Conservation (phyloP, 352 stramenopile genomes). For the Phytophthora hibernalis region DNA sequence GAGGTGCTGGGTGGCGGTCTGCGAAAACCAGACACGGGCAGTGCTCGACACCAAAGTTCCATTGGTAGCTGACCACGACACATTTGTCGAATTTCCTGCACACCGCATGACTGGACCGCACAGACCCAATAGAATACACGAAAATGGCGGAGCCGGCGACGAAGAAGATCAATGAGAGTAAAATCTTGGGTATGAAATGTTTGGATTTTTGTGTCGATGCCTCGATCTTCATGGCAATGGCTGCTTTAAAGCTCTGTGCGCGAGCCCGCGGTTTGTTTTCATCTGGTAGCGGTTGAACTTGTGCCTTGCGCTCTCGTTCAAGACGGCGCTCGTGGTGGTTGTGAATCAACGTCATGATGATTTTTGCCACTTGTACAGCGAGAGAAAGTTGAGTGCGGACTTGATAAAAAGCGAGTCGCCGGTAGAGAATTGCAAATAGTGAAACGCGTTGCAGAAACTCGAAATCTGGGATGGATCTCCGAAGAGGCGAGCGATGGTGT, state of each 20-base stretch:
- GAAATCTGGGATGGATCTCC: slow-evolving; percentile 52
- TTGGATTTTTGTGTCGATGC: slow-evolving; percentile 18
- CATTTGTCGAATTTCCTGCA: slow-evolving; percentile 47
- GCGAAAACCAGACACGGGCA: slow-evolving; percentile 56
- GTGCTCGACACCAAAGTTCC: slow-evolving; percentile 38
- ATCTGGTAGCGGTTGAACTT: slow-evolving; percentile 17
- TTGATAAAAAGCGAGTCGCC: slow-evolving; percentile 36
- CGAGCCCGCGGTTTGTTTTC: slow-evolving; percentile 11
- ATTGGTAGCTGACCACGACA: slow-evolving; percentile 51
- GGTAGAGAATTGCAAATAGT: slow-evolving; percentile 51
- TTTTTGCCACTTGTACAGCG: slow-evolving; percentile 54
- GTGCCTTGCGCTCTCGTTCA: slow-evolving; percentile 18
- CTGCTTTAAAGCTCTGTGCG: slow-evolving; percentile 13
- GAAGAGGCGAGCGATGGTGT: slow-evolving; percentile 51
- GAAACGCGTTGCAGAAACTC: slow-evolving; percentile 53
- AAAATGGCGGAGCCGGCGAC: slow-evolving; percentile 35
- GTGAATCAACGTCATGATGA: slow-evolving; percentile 38
- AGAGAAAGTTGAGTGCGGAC: slow-evolving; percentile 43
- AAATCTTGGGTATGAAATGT: slow-evolving; percentile 24
- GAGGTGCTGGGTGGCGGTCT: slow-evolving; percentile 34
- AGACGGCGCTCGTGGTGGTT: slow-evolving; percentile 29
- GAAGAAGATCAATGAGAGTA: slow-evolving; percentile 44
- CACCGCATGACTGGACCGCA: slow-evolving; percentile 30
- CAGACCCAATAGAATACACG: slow-evolving; percentile 40
- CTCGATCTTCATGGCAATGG: slow-evolving; percentile 19